Evolutionary conservation across 1,284 basidiomycete species (phyloP), one percentile per base, ranked within the genome.

Genomic region (Vanrija sp.): DNA sequence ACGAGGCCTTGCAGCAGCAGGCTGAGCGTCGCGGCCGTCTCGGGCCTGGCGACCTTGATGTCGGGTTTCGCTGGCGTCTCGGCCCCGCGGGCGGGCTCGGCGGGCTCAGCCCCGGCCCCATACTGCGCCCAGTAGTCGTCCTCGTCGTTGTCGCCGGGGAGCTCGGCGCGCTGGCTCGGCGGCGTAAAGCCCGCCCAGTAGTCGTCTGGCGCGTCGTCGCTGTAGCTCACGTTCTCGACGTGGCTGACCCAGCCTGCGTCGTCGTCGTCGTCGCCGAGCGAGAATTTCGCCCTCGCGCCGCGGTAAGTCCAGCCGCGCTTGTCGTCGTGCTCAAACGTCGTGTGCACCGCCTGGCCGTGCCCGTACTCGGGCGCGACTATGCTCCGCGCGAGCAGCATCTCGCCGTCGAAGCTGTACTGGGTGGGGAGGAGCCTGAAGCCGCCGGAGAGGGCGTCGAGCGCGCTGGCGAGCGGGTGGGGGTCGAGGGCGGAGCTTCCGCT

Each of bases 81-180:
- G 2, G 15, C 31, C n/a, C 43, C 42, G 36, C 38, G 25, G 16
- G 45, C 35, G 14, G 14, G 42, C 16, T 45, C 41, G 46, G 25
- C 49, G 22, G 14, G 42, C 16, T 45, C 41, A 43, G 25, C 49
- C 18, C 57, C 57, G 1, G 59, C 53, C n/a, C 59, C 66, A 45
- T 73, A 73, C 43, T 59, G 59, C 15, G 71, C 67, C 71, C 71
- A 73, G 56, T 73, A 73, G 19, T 60, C 65, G 45, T 65, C 64
- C 55, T 71, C 70, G 41, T 46, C 50, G 24, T 61, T 54, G 15
- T 50, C 59, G 25, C 54, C 25, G 5, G 45, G 42, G 6, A 51
- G 47, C 23, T 56, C 27, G 41, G 39, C 51, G 24, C 42, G 27
- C 6, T 44, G 44, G 15, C n/a, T 20, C 3, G 61, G 54, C 10